phyloP scores from a whole-genome alignment of 2,329 filamentous ascomycete genomes.

The Pseudogymnoascus sp. region DNA sequence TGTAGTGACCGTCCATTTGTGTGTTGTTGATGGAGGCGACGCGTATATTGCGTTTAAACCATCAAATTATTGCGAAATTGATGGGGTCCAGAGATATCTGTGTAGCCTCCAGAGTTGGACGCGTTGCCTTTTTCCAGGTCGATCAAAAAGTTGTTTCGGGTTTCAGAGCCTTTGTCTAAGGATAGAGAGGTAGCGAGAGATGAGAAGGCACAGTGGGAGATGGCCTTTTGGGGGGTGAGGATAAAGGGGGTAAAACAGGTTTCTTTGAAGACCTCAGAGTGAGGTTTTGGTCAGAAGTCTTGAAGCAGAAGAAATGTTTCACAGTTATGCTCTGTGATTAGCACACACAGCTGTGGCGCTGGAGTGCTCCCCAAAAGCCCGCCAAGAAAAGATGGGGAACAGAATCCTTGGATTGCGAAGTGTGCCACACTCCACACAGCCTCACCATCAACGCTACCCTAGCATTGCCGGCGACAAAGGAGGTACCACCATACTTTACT shows the following conservation, averaged over 20 bases:
- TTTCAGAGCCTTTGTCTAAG: neutral
- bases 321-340: constrained; percentile 7
- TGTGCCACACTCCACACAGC: constrained; percentile 6
- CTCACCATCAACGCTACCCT: constrained; percentile 4
- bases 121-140: neutral
- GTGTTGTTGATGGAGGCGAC: constrained; percentile 4
- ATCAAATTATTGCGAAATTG: neutral
- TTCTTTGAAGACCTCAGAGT: neutral
- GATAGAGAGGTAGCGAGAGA: neutral
- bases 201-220: neutral
- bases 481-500: neutral
- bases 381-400: constrained; percentile 5
- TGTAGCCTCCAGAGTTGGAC: neutral
- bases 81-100: constrained; percentile 4
- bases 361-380: constrained; percentile 1
- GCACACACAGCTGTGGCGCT: neutral
- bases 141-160: neutral
- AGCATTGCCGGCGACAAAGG: constrained; percentile 3
- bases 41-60: constrained; percentile 3
- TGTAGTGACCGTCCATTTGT: constrained; percentile 5
- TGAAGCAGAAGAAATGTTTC: constrained; percentile 9
- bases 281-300: constrained; percentile 2
- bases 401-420: neutral
- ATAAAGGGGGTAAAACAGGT: neutral
- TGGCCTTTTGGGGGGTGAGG: neutral